Percentiles rank a stretch among this genome's conserved stretches.
These are phyloP conservation scores for Microsporum canis DNA, from an alignment of 2,329 filamentous ascomycete genomes.

Conservation along the genomic window DNA sequence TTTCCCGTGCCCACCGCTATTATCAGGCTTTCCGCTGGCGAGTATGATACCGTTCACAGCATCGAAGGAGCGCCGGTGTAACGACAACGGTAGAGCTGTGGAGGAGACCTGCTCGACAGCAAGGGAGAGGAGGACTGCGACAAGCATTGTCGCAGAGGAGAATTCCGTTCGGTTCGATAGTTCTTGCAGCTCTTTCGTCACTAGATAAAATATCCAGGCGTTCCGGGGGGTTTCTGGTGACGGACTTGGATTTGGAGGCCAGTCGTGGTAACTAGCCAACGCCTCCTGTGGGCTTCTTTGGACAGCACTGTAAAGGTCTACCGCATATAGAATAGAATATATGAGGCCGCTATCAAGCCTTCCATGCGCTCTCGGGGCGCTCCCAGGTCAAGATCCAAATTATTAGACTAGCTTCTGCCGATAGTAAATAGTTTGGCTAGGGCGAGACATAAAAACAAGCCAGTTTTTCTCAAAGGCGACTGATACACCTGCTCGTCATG, in stretches of 20 bases:
- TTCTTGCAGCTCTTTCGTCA: not conserved
- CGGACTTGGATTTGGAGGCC: not conserved
- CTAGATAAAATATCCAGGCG: not conserved
- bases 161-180: not conserved
- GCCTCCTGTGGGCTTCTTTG: not conserved
- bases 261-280: not conserved
- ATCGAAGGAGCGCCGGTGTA: not conserved
- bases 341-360: not conserved
- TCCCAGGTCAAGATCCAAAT: not conserved
- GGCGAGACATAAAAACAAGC: not conserved
- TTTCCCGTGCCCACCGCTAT: not conserved
- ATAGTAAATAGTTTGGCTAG: not conserved
- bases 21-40: not conserved
- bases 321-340: not conserved
- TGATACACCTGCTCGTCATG: not conserved
- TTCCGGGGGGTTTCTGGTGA: not conserved
- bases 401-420: not conserved
- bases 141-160: constrained; percentile 1
- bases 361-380: not conserved
- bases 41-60: not conserved
- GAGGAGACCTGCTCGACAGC: constrained; percentile 5
- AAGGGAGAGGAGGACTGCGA: constrained; percentile 5
- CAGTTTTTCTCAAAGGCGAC: not conserved
- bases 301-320: not conserved
- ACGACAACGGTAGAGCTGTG: constrained; percentile 1